Evolutionary conservation across 306 rosid species (phyloP), one percentile per base, ranked within the genome.

Genomic region (Fagus crenata): DNA sequence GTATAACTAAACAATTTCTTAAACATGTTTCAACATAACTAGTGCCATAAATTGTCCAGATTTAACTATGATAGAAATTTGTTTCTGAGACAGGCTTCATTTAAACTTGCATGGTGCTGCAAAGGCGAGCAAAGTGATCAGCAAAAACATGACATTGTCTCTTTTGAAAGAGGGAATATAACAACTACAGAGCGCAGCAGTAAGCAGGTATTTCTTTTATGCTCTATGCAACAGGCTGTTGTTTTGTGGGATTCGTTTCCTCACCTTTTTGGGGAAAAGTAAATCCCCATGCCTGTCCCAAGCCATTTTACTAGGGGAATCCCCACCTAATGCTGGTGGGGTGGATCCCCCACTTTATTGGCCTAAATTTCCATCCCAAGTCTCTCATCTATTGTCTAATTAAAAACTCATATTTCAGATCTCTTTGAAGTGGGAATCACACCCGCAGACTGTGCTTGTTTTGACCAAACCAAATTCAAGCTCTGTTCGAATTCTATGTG

Each of bases 121-220:
- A 90, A 92, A 76, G 96, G 97, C 7, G 93, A 90, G 33, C 75
- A 86, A 71, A 95, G 91, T 87, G 96, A 92, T 82, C 96, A 91
- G 78, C 88, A 90, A 85, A 88, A 92, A 84, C 99, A 95, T 78
- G 98, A 95, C 77, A 74, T 92, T 53, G 97, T 95, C 78, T 95
- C 97, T 74, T 95, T 95, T 74, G 97, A 95, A 84, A 88, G 83
- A 84, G 97, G 99, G 84, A 92, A 95, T 78, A 95, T 95, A 81
- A 92, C 93, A 72, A 92, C 99, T 74, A 93, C 99, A 71, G 93
- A 88, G 86, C 97, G 96, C 77, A 95, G 97, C 82, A 95, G 97
- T 88, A 90, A 82, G 90, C 99, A 95, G 96, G 99, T 92, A 84
- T 75, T 63, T 31, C 73, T 73, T 78, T 67, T 75, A 54, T 79